Evolutionary conservation across 2,329 filamentous ascomycete genomes (phyloP), one percentile per base, ranked within the genome.

Genomic region (Karstenula rhodostoma): DNA sequence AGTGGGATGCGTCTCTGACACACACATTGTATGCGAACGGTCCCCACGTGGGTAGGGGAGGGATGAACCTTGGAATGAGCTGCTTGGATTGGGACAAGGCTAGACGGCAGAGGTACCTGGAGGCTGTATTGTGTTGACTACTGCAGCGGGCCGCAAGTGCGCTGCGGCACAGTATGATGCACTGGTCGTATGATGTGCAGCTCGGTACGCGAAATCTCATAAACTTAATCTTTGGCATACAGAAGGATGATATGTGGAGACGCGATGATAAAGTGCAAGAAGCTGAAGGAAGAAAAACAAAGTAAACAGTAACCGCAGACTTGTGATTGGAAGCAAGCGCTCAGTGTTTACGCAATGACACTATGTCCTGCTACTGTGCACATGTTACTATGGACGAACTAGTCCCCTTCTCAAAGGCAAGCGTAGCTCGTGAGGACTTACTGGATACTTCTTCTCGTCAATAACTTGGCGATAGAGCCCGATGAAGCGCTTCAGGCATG

Each of bases 11-110:
- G 15, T 32, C 42, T 35, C 50, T 22, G 50, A 15, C 19, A 42
- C 15, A 27, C 12, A n/a, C 33, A 15, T 29, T 10, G 35, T 3
- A 51, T 40, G 19, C 33, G 9, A 40, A n/a, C n/a, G 35, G 35
- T 42, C 13, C 12, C 27, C 51, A 54, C 51, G 51, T 54, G 51
- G 51, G n/a, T 22, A 23, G 32, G 44, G 51, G 32, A 54, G 37
- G 51, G 51, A 54, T 54, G 32, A 33, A 43, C 51, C 51, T 44
- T 54, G 51, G 3, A 42, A 25, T 8, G 2, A 25, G 51, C 12
- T 13, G 51, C 15, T 32, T 8, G 10, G 15, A 13, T 44, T 3
- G 4, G 5, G 8, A 17, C 3, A 3, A 54, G 22, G 25, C 32
- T 25, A 13, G 25, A 19, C 15, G n/a, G 35, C 23, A 9, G 37